Evolutionary conservation across 2,329 filamentous ascomycete species (phyloP), one percentile per base, ranked within the genome.

Genomic region (Ophiostoma angusticollis): DNA sequence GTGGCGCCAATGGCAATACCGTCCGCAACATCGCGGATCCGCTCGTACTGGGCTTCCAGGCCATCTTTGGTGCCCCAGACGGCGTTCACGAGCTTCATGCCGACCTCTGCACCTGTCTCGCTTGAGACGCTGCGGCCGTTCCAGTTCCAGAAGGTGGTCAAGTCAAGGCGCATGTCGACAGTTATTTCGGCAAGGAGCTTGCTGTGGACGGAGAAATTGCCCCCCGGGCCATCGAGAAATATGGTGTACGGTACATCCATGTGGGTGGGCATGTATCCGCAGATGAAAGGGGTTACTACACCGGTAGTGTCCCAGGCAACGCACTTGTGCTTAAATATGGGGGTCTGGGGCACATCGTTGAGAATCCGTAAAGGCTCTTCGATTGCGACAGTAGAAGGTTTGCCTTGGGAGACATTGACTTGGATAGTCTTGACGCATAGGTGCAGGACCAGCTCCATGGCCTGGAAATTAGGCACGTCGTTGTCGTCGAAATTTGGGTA

Each of bases 61-160:
- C 36, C 30, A 24, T 39, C 30, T 4, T 29, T 39, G 6, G 36
- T 27, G 16, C 36, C 30, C 30, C 36, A 39, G 22, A 39, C 36
- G 5, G 29, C 36, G n/a, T 32, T 24, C 2, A 39, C 30, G 8
- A 39, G 30, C n/a, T 39, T 32, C 30, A 39, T 39, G 12, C 30
- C 36, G 13, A 39, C 30, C 4, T 39, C 23, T 13, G 29, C 36
- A 6, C 36, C 36, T 8, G 30, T 39, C 22, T 39, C 30, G 13
- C 29, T 28, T 6, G 36, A 39, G 16, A 22, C 22, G 8, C 21
- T 22, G 22, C 36, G 21, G 12, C 36, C 36, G 17, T 39, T 39
- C 36, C 36, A 39, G 23, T 39, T 39, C 36, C 36, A 33, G 23
- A 39, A 32, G 9, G 30, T 32, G 12, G 29, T 19, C 3, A 39